Conservation (phyloP, 225 moss, liverwort and hornwort species). For the Bryoerythrophyllum caledonicum region DNA sequence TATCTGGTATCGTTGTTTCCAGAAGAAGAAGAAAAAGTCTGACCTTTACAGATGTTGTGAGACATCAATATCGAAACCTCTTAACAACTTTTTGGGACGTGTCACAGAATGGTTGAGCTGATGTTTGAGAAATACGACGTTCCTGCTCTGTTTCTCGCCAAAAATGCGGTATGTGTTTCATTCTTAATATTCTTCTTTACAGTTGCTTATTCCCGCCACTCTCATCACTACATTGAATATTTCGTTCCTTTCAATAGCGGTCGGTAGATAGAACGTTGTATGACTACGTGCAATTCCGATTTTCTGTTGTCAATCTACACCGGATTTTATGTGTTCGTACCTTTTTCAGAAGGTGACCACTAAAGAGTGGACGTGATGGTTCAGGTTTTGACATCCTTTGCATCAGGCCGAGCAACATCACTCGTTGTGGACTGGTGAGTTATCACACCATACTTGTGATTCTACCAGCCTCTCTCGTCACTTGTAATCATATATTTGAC, state of each 20-base stretch:
- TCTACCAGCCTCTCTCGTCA: constrained; percentile 3
- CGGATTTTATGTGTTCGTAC: neutral
- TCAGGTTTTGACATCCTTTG: constrained; percentile 90
- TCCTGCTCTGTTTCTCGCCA: constrained; percentile 86
- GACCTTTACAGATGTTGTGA: neutral
- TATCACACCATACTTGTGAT: constrained; percentile 33
- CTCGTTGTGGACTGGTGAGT: constrained; percentile 93
- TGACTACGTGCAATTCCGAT: neutral
- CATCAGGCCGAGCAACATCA: constrained; percentile 92
- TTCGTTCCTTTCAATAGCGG: neutral
- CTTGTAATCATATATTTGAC: neutral
- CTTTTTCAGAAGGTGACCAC: neutral
- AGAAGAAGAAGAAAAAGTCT: neutral
- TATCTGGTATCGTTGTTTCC: constrained; percentile 7
- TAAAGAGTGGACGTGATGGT: constrained; percentile 30
- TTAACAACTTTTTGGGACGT: constrained; percentile 5
- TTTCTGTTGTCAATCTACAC: constrained; percentile 10
- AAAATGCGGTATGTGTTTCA: constrained; percentile 69
- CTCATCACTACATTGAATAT: neutral
- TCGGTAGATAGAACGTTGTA: neutral
- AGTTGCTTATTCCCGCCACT: neutral
- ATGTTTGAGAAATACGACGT: constrained; percentile 96
- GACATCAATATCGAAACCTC: neutral
- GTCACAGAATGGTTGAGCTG: constrained; percentile 75
- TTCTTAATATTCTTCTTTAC: constrained; percentile 5